Evolutionary conservation across 73 alveolate species (phyloP).

Genomic region (Paramecium biaurelia): DNA sequence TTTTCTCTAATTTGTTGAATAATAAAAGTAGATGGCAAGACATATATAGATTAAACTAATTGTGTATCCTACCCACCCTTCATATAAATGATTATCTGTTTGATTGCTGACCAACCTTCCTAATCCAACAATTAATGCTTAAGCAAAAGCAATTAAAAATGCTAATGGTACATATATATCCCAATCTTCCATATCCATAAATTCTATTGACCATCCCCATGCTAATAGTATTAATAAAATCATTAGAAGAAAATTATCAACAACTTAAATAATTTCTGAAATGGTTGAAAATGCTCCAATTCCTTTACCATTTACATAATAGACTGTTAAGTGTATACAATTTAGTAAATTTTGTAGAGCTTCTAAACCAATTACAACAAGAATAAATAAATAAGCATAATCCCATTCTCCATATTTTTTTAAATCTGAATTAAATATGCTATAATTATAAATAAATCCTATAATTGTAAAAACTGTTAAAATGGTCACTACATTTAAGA

Average conservation of each 20-base stretch:
- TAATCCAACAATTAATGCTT: constrained; percentile 22
- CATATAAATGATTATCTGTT: not conserved
- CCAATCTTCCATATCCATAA: constrained; percentile 53
- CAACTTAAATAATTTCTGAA: constrained; percentile 24
- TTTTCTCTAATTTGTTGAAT: not conserved
- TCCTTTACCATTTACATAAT: constrained; percentile 53
- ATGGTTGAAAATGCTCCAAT: not conserved
- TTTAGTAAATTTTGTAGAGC: not conserved
- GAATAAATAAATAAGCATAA: constrained; percentile 53
- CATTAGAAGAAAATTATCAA: constrained; percentile 16
- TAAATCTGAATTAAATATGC: not conserved
- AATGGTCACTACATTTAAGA: not conserved
- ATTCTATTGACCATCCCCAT: constrained; percentile 66
- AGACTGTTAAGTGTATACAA: constrained; percentile 43
- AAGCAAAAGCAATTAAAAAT: not conserved
- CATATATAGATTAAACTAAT: not conserved
- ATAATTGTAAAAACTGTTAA: not conserved
- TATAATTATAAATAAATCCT: not conserved
- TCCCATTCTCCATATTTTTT: constrained; percentile 55
- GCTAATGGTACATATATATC: constrained; percentile 61
- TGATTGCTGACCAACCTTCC: not conserved
- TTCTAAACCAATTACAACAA: constrained; percentile 41
- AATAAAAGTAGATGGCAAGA: not conserved
- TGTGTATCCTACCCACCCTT: constrained; percentile 25
- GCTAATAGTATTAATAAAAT: constrained; percentile 37